phyloP scores from a whole-genome alignment of 139 green algal species.

The Mychonastes homosphaera region DNA sequence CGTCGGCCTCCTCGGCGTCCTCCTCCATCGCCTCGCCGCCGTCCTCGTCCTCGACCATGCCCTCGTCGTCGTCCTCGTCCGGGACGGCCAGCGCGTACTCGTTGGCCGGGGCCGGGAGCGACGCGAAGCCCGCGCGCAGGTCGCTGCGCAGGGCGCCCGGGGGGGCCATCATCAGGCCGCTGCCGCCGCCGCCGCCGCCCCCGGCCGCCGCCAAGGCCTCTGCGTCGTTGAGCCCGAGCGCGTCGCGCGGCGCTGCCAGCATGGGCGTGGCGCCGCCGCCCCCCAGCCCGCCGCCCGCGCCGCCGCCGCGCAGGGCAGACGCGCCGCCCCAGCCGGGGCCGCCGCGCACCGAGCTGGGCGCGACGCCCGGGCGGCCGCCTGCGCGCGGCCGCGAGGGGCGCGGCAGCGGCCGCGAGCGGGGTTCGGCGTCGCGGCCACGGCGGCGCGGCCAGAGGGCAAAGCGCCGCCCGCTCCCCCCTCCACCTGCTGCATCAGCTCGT shows the following conservation, averaged over 20 bases:
- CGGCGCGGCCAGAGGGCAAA: constrained; percentile 1
- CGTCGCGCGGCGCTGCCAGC: constrained; percentile 56
- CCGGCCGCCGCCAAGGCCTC: not conserved
- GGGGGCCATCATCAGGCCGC: not conserved
- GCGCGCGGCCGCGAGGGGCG: constrained; percentile 6
- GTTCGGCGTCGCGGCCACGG: constrained; percentile 50
- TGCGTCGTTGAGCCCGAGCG: constrained; percentile 75
- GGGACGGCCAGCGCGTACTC: constrained; percentile 79
- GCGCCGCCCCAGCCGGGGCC: constrained; percentile 11
- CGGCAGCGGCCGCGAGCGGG: constrained; percentile 32
- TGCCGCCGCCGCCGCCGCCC: not conserved
- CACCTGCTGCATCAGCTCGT: constrained; percentile 30
- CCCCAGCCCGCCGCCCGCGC: constrained; percentile 19
- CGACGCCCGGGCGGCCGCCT: not conserved
- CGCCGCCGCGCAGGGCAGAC: constrained; percentile 2
- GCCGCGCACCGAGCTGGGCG: constrained; percentile 26
- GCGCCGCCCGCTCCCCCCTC: not conserved
- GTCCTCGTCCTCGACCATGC: constrained; percentile 13
- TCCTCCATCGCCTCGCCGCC: constrained; percentile 46
- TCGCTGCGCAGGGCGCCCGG: constrained; percentile 24
- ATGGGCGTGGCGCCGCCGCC: constrained; percentile 38
- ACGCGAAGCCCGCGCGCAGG: constrained; percentile 50
- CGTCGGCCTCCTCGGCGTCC: constrained; percentile 66
- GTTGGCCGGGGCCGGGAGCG: constrained; percentile 76
- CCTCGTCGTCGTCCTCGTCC: constrained; percentile 35